These are phyloP conservation scores for Hypoxylon sp. DNA, from an alignment of 2,329 filamentous ascomycete species.

Conservation along the genomic window DNA sequence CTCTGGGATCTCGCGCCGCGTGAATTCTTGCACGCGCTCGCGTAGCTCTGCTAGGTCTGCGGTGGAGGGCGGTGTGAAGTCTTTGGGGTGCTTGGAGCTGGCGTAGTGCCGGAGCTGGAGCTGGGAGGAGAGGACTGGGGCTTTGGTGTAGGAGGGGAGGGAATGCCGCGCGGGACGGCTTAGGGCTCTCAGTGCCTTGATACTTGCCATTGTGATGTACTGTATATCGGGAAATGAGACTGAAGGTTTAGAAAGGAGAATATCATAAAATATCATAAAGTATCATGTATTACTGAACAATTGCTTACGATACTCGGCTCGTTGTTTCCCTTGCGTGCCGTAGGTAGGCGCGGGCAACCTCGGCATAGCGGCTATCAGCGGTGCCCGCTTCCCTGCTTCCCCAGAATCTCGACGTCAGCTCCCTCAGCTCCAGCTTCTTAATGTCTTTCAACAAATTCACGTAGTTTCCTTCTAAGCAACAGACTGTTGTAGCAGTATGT, in stretches of 20 bases:
- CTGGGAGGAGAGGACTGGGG: slow-evolving; percentile 53
- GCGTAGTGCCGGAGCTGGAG: slow-evolving; percentile 60
- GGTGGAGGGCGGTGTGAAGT: slow-evolving; percentile 77
- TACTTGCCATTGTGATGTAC: slow-evolving; percentile 61
- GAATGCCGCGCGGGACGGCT: slow-evolving; percentile 53
- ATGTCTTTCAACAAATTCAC: slow-evolving; percentile 37
- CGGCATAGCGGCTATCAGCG: slow-evolving; percentile 45
- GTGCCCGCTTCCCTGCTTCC: slow-evolving; percentile 23
- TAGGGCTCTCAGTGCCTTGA: slow-evolving; percentile 58
- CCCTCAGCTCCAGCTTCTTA: slow-evolving; percentile 24
- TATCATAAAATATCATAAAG: slow-evolving; percentile 22
- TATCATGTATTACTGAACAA: slow-evolving; percentile 4
- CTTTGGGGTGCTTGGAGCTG: slow-evolving; percentile 73
- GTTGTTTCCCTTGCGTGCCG: slow-evolving; percentile 17
- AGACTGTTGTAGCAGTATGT: slow-evolving; percentile 37
- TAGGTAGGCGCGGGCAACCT: slow-evolving; percentile 31
- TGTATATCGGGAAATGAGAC: no score
- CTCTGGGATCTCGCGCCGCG: slow-evolving; percentile 87
- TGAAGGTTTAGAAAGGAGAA: slow-evolving; percentile 29
- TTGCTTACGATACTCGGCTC: slow-evolving; percentile 22
- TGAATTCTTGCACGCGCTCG: slow-evolving; percentile 89
- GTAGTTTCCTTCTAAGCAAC: slow-evolving; percentile 33
- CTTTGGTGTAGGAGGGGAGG: slow-evolving; percentile 51
- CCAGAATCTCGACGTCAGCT: slow-evolving; percentile 42
- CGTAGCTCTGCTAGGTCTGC: slow-evolving; percentile 85